Evolutionary conservation across 345 rosid species (phyloP).

Genomic region (Salix udensis): DNA sequence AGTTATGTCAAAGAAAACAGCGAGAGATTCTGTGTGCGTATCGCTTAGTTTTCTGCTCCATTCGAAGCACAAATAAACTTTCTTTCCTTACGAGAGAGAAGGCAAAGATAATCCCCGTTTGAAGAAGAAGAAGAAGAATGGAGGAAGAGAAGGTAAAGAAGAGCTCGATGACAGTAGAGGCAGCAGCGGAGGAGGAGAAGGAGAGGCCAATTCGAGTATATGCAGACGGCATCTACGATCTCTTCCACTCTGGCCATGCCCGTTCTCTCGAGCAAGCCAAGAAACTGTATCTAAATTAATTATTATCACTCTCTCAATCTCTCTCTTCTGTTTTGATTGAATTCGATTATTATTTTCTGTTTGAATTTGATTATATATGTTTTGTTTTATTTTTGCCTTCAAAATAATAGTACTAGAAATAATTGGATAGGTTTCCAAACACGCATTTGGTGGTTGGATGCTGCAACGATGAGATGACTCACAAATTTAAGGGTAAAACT

Average conservation of each 20-base stretch:
- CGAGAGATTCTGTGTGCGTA: neutral
- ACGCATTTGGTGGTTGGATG: conserved; percentile 61
- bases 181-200: neutral
- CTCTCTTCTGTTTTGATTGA: neutral
- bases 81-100: neutral
- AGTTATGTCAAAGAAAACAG: neutral
- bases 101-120: no score
- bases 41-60: neutral
- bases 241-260: conserved; percentile 36
- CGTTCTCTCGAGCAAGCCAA: conserved; percentile 33
- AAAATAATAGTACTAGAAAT: no score
- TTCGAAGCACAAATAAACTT: neutral
- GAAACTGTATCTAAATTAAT: conserved; percentile 6
- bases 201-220: conserved; percentile 23
- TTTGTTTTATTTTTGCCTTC: neutral
- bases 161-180: neutral
- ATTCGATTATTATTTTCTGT: no score
- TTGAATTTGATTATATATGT: neutral
- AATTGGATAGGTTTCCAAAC: conserved; percentile 52
- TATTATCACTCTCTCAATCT: neutral
- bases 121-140: neutral
- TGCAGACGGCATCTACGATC: conserved; percentile 34
- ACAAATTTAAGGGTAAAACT: conserved; percentile 63
- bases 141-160: neutral
- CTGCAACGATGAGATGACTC: conserved; percentile 60